Base-by-base conservation (phyloP, 352 stramenopile genomes). In the Globisporangium viniferum region DNA sequence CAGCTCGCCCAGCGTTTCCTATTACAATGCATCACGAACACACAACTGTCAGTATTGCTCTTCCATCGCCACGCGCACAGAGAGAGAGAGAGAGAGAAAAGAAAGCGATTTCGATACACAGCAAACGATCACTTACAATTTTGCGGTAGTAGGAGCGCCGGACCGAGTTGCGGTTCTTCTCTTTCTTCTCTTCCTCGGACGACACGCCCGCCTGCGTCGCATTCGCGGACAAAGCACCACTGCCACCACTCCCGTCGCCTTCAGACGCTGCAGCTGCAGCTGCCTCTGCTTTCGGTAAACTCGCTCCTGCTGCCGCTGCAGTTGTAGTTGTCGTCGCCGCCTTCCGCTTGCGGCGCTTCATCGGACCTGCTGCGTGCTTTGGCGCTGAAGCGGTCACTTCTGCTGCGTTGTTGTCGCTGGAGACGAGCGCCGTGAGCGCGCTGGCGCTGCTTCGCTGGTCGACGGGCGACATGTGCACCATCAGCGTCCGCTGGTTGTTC, bases 131-230 rank as follows among this genome's bases (percentile, higher is more conserved):
- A 72, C 74, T 62, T 71, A 83, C 78, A 66, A 85, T 75, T 49
- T 85, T 85, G 53, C 78, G 71, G 62, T 85, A 85, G 68, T 83
- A 85, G 59, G 76, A 83, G 57, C 78, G 78, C 49, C 79, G 79
- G 61, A 85, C 76, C 36, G 78, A 86, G 66, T 86, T 79, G 61
- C 78, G 76, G 58, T 86, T 86, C 70, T 86, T 86, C 70, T 81
- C 78, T 44, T 79, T 79, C 66, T 83, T 86, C 39, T 80, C 12
- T 49, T 83, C 78, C 24, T 82, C 78, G 20, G 70, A 69, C 33
- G 56, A 62, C 33, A 24, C 49, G 10, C 63, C 53, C 10, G 35
- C 33, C 53, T 44, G 36, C 4, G 53, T 27, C 18, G 10, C 14
- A 29, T 14, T 31, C 4, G 62, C 24, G 36, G 10, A 31, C 18